These are phyloP conservation scores for Saprolegnia diclina DNA, from an alignment of 352 stramenopile genomes.

Conservation along the genomic window DNA sequence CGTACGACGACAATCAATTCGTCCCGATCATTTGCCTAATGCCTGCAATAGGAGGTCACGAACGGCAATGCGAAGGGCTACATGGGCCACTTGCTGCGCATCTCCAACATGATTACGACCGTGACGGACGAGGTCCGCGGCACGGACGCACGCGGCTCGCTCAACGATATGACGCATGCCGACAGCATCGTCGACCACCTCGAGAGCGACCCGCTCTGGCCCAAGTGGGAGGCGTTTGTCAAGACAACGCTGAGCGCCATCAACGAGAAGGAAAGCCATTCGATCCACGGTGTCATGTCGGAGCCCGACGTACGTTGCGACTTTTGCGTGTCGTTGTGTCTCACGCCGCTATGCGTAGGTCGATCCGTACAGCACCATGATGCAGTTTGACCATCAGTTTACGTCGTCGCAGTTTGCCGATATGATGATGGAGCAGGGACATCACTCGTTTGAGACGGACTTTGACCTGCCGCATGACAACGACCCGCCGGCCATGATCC, in stretches of 20 bases:
- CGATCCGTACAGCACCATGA: slow-evolving; percentile 60
- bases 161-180: slow-evolving; percentile 83
- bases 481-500: slow-evolving; percentile 79
- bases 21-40: neutral
- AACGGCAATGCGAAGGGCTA: slow-evolving; percentile 74
- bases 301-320: slow-evolving; percentile 17
- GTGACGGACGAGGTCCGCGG: slow-evolving; percentile 70
- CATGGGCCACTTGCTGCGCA: slow-evolving; percentile 75
- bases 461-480: slow-evolving; percentile 59
- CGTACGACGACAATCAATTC: slow-evolving; percentile 23
- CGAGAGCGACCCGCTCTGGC: slow-evolving; percentile 72
- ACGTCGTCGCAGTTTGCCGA: slow-evolving; percentile 80
- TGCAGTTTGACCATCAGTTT: slow-evolving; percentile 64
- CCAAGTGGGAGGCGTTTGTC: slow-evolving; percentile 74
- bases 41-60: slow-evolving; percentile 2
- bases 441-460: slow-evolving; percentile 62
- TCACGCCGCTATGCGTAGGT: slow-evolving; percentile 29
- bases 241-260: slow-evolving; percentile 58
- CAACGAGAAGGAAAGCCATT: slow-evolving; percentile 71
- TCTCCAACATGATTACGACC: slow-evolving; percentile 82
- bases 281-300: slow-evolving; percentile 60
- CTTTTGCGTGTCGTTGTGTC: neutral
- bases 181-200: slow-evolving; percentile 76
- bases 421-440: slow-evolving; percentile 53
- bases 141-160: slow-evolving; percentile 48